Evolutionary conservation across 805 yeast species (phyloP).

Genomic region (Schizosaccharomyces osmophilus): DNA sequence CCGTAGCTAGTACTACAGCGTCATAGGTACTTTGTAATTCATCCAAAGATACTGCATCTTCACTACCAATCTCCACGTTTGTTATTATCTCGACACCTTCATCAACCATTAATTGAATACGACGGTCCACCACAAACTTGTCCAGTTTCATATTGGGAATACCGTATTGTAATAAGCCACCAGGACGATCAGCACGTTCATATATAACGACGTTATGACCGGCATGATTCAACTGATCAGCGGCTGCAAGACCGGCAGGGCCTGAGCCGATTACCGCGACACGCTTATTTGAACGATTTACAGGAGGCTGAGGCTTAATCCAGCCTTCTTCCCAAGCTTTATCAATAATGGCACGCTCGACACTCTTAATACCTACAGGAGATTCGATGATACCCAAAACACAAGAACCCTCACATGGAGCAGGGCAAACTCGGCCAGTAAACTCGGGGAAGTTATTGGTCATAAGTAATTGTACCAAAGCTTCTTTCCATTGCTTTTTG

Average conservation of each 20-base stretch:
- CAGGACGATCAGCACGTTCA: conserved; percentile 85
- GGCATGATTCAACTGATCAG: conserved; percentile 89
- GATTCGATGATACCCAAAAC: conserved; percentile 79
- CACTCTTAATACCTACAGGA: conserved; percentile 88
- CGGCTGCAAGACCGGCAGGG: conserved; percentile 89
- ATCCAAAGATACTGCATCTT: conserved; percentile 35
- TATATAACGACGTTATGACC: conserved; percentile 81
- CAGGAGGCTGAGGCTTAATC: conserved; percentile 70
- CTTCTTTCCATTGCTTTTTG: conserved; percentile 84
- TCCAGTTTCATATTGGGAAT: conserved; percentile 97
- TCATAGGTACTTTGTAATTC: conserved; percentile 41
- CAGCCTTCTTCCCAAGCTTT: conserved; percentile 91
- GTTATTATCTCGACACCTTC: conserved; percentile 70
- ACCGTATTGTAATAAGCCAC: conserved; percentile 96
- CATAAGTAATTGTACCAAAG: conserved; percentile 72
- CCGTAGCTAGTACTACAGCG: conserved; percentile 79
- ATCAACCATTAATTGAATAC: conserved; percentile 69
- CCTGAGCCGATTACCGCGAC: conserved; percentile 89
- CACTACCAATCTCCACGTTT: conserved; percentile 58
- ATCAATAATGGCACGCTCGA: conserved; percentile 89
- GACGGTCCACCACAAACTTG: conserved; percentile 74
- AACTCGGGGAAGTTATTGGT: conserved; percentile 97
- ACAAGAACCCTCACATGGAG: conserved; percentile 96
- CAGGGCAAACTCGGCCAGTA: conserved; percentile 95
- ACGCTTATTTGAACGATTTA: conserved; percentile 54